Evolutionary conservation across 2,329 filamentous ascomycete genomes (phyloP).

Genomic region (Cytospora schulzeri): DNA sequence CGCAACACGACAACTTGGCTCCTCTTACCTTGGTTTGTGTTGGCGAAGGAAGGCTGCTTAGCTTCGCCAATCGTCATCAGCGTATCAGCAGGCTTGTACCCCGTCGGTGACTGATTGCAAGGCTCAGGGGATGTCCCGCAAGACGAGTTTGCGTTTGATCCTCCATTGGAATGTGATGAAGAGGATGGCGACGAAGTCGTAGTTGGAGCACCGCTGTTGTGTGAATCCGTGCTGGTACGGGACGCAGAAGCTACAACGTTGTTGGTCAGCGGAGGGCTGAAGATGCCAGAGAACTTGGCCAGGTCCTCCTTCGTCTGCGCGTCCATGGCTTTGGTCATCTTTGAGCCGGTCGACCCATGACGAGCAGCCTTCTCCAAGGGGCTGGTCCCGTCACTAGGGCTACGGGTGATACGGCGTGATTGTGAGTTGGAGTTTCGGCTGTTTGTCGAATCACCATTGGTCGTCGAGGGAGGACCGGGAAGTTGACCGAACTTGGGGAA

Average conservation of each 20-base stretch:
- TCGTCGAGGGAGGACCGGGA: slow-evolving; percentile 44
- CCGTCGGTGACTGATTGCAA: slow-evolving; percentile 68
- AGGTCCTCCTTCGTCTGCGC: slow-evolving; percentile 51
- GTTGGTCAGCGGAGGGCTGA: slow-evolving; percentile 57
- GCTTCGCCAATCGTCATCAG: slow-evolving; percentile 69
- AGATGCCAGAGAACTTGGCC: slow-evolving; percentile 59
- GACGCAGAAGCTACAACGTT: slow-evolving; percentile 48
- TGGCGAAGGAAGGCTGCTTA: slow-evolving; percentile 52
- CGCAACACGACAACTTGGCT: not conserved
- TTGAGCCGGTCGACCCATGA: slow-evolving; percentile 39
- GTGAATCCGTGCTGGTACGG: slow-evolving; percentile 54
- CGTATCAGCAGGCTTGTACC: slow-evolving; percentile 64
- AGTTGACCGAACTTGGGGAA: slow-evolving; percentile 91
- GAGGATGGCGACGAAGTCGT: slow-evolving; percentile 67
- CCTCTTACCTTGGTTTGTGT: slow-evolving; percentile 44
- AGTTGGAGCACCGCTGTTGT: slow-evolving; percentile 51
- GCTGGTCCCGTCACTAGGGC: slow-evolving; percentile 39
- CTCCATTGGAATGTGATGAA: slow-evolving; percentile 62
- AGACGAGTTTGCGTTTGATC: slow-evolving; percentile 64
- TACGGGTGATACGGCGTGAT: slow-evolving; percentile 30
- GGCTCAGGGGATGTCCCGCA: slow-evolving; percentile 81
- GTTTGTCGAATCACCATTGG: slow-evolving; percentile 30
- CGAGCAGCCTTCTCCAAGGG: slow-evolving; percentile 34
- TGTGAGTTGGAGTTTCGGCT: slow-evolving; percentile 25
- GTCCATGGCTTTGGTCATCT: slow-evolving; percentile 38